These are phyloP conservation scores for Pueraria montana DNA, from an alignment of 306 rosid genomes.

Conservation along the genomic window DNA sequence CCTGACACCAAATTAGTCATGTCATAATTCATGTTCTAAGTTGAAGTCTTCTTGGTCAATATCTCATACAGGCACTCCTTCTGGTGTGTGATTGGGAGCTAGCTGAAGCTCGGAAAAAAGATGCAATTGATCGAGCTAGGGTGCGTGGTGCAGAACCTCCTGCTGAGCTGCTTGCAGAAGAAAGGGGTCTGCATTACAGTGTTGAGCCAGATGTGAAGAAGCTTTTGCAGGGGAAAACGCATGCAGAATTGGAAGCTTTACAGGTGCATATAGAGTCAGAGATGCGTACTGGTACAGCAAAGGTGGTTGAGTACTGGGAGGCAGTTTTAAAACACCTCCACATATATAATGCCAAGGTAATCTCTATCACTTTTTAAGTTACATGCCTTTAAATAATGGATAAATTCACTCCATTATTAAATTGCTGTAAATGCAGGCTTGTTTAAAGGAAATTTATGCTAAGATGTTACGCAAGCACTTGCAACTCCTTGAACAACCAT, in stretches of 20 bases:
- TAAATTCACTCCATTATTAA: neutral
- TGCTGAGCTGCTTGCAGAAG: slow-evolving; percentile 93
- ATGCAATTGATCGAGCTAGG: slow-evolving; percentile 92
- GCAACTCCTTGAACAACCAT: slow-evolving; percentile 12
- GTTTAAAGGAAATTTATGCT: neutral
- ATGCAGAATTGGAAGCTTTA: neutral
- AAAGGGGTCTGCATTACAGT: slow-evolving; percentile 93
- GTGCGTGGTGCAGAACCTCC: slow-evolving; percentile 96
- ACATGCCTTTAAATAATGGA: neutral
- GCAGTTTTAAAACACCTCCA: slow-evolving; percentile 1
- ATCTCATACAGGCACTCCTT: slow-evolving; percentile 39
- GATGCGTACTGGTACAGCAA: slow-evolving; percentile 2
- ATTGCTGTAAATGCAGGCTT: neutral
- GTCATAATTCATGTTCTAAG: slow-evolving; percentile 17
- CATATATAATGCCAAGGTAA: slow-evolving; percentile 11
- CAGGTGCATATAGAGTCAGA: neutral
- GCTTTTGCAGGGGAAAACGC: slow-evolving; percentile 9
- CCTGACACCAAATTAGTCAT: slow-evolving; percentile 20
- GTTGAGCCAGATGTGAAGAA: slow-evolving; percentile 74
- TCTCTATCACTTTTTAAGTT: neutral
- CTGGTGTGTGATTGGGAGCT: slow-evolving; percentile 85
- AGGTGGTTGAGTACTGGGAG: slow-evolving; percentile 18
- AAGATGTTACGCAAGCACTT: neutral
- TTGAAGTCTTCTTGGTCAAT: slow-evolving; percentile 30
- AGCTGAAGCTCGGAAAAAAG: slow-evolving; percentile 86